Evolutionary conservation across 805 yeast species (phyloP), one percentile per base, ranked within the genome.

Genomic region (Saccharomycopsis sp.): DNA sequence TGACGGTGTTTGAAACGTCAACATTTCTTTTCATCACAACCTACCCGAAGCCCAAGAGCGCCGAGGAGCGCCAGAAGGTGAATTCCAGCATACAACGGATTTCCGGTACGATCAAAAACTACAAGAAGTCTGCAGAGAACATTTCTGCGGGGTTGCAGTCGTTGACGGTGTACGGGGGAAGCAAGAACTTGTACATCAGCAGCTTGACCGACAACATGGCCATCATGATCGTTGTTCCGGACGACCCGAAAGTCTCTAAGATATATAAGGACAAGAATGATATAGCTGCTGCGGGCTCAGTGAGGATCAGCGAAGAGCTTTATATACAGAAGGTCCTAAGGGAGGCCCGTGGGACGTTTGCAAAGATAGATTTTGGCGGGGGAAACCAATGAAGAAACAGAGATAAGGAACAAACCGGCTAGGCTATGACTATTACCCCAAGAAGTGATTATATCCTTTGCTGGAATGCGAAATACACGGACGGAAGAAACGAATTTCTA

Each of bases 1-100:
- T 91, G 53, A 89, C 92, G 12, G 71, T 94, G 56, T 94, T 94
- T 71, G 99, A 94, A 68, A 87, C 89, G 67, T 89, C 97, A 0
- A 94, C 99, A 0, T 94, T 94, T 64, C 73, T 94, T 62, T 90
- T 87, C 41, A 85, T 87, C 24, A 59, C 60, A 16, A 59, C 60
- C 7, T 59, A 56, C 55, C 84, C 91, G 3, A 77, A 76, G 52
- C 71, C 72, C 16, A 62, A 72, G 3, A 20, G 50, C 7, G n/a
- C 50, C 20, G 54, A 53, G 12, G 51, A 53, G 5, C 34, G 51
- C 15, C 60, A 61, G 46, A 54, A 55, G 37, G 40, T 62, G 18
- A 52, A 54, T 29, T 29, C 52, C 9, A 51, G 52, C 14, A 59
- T 59, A 2, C 63, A 77, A 62, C 75, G 75, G 58, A 77, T 77